These are phyloP conservation scores for Auxenochlorella protothecoides DNA, from an alignment of 139 green algal species.

Conservation along the genomic window DNA sequence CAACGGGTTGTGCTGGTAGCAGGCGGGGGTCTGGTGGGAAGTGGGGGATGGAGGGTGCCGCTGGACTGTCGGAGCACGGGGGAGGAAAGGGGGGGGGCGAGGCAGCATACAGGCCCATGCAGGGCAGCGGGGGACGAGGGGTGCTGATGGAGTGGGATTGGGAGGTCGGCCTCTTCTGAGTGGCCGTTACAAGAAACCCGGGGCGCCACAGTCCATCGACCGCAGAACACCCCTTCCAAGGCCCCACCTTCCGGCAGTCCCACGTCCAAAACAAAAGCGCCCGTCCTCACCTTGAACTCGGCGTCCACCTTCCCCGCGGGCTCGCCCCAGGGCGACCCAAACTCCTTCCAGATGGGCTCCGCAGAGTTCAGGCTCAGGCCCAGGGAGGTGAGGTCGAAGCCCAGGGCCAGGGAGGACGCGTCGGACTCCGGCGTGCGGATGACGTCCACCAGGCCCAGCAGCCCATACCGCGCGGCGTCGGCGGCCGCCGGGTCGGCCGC, in stretches of 20 bases:
- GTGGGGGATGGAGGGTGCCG: background rate
- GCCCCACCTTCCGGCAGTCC: background rate
- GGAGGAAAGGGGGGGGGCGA: too few relatives aligned
- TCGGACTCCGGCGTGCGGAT: conserved; percentile 81
- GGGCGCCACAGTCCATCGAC: background rate
- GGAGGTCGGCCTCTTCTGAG: too few relatives aligned
- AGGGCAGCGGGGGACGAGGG: background rate
- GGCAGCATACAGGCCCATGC: too few relatives aligned
- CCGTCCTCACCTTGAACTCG: conserved; percentile 59
- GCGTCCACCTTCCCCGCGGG: conserved; percentile 55
- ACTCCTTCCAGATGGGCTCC: conserved; percentile 55
- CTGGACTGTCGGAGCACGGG: too few relatives aligned
- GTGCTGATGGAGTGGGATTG: too few relatives aligned
- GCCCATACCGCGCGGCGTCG: conserved; percentile 51
- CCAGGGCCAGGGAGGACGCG: conserved; percentile 87
- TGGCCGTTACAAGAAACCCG: background rate
- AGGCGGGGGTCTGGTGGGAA: conserved; percentile 42
- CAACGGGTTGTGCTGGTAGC: conserved; percentile 70
- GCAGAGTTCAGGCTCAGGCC: conserved; percentile 88
- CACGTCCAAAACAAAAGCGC: background rate
- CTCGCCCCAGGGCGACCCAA: conserved; percentile 79
- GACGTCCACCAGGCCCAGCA: conserved; percentile 85
- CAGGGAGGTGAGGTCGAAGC: conserved; percentile 90
- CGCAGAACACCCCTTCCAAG: background rate
- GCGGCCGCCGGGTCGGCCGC: background rate